Conservation (phyloP, 129 eudicot genomes). For the Silybum marianum region DNA sequence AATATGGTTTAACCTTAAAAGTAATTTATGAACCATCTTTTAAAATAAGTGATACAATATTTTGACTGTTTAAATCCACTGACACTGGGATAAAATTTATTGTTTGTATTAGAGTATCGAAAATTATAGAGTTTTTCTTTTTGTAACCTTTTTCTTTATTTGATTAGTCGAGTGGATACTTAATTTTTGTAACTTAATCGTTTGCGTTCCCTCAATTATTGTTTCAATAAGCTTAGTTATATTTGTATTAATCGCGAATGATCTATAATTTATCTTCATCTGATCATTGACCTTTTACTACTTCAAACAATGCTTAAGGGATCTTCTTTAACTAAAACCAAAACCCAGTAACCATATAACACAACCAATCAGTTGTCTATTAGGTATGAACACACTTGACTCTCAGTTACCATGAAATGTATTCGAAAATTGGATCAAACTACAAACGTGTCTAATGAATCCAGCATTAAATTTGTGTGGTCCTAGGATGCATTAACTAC, state of each 20-base stretch:
- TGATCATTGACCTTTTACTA: too few relatives aligned
- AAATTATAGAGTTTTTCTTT: too few relatives aligned
- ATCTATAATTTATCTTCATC: too few relatives aligned
- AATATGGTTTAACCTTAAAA: too few relatives aligned
- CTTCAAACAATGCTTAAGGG: too few relatives aligned
- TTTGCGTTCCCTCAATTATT: too few relatives aligned
- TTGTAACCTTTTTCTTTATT: not conserved
- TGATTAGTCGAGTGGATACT: not conserved
- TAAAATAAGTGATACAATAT: not conserved
- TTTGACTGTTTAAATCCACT: not conserved
- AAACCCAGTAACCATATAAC: too few relatives aligned
- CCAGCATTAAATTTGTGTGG: not conserved
- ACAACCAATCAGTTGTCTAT: too few relatives aligned
- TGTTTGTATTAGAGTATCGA: too few relatives aligned
- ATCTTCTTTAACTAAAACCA: too few relatives aligned
- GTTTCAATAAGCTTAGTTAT: not conserved
- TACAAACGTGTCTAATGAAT: not conserved
- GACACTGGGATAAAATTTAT: not conserved
- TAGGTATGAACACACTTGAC: not conserved
- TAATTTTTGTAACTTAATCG: too few relatives aligned
- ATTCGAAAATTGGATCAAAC: not conserved
- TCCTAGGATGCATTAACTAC: not conserved
- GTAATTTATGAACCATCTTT: not conserved
- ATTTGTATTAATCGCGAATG: too few relatives aligned
- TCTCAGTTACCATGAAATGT: not conserved